Percentiles rank a stretch among this genome's conserved stretches.
Evolutionary conservation across 805 yeast species (phyloP).

Genomic region (Metschnikowia colocasiae): DNA sequence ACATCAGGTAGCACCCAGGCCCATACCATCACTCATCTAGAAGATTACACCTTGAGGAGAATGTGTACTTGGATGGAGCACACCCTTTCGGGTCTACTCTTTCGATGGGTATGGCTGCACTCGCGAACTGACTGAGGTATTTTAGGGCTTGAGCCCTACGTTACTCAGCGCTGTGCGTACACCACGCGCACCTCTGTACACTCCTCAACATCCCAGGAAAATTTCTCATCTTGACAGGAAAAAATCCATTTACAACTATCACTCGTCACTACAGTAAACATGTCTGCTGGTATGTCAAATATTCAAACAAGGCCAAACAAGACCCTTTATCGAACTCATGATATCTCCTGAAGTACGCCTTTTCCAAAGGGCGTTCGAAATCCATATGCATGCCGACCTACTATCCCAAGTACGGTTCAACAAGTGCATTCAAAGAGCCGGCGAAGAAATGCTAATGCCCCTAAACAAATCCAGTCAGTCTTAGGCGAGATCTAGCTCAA

Average conservation of each 20-base stretch:
- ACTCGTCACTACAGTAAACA: slow-evolving; percentile 17
- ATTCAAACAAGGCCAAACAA: neutral
- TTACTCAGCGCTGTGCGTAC: neutral
- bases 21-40: too few relatives aligned
- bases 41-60: too few relatives aligned
- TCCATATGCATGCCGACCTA: too few relatives aligned
- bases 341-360: neutral
- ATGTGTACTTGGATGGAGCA: too few relatives aligned
- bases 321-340: neutral
- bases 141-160: slow-evolving; percentile 19
- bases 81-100: too few relatives aligned
- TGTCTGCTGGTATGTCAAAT: slow-evolving; percentile 23
- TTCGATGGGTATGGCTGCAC: too few relatives aligned
- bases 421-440: too few relatives aligned
- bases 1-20: too few relatives aligned
- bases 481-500: neutral
- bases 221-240: slow-evolving; percentile 16
- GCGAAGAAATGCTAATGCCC: too few relatives aligned
- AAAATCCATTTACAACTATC: slow-evolving; percentile 15
- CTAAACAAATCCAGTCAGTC: too few relatives aligned
- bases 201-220: slow-evolving; percentile 19
- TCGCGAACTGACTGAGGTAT: neutral
- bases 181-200: slow-evolving; percentile 9
- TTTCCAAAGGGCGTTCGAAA: too few relatives aligned
- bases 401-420: too few relatives aligned